phyloP scores from a whole-genome alignment of 2,329 filamentous ascomycete species.

The Aspergillus versicolor region DNA sequence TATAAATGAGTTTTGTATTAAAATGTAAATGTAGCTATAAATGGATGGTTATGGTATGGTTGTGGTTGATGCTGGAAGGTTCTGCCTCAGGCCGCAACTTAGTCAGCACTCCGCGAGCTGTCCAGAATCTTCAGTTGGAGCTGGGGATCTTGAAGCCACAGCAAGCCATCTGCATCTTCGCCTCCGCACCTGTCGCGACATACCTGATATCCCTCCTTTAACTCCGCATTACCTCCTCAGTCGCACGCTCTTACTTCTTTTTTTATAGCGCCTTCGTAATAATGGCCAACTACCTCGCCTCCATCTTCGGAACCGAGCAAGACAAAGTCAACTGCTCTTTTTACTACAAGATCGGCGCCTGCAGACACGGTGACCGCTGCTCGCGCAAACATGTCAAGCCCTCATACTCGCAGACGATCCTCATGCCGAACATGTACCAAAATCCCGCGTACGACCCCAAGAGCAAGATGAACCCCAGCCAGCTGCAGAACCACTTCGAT shows the following conservation, averaged over 20 bases:
- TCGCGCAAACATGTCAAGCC: conserved; percentile 99
- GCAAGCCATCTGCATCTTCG: not conserved
- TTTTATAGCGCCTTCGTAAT: not conserved
- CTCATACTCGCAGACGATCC: conserved; percentile 94
- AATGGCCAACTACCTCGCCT: conserved; percentile 98
- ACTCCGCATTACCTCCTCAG: not conserved
- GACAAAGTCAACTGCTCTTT: conserved; percentile 99
- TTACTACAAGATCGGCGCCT: conserved; percentile 99
- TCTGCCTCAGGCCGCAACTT: conserved; percentile 23
- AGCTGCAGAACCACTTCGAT: conserved; percentile 99
- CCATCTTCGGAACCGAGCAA: conserved; percentile 99
- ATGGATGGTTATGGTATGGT: not conserved
- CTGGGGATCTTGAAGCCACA: conserved; percentile 14
- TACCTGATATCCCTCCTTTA: not conserved
- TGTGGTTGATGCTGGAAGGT: not conserved
- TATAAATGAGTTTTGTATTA: no score
- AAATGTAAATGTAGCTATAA: not conserved
- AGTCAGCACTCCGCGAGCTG: conserved; percentile 31
- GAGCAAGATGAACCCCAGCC: conserved; percentile 92
- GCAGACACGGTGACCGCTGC: conserved; percentile 96
- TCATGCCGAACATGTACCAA: conserved; percentile 98
- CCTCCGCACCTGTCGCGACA: not conserved
- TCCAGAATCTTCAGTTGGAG: conserved; percentile 37
- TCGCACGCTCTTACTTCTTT: not conserved
- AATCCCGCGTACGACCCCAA: conserved; percentile 97